phyloP scores from a whole-genome alignment of 2,329 filamentous ascomycete species.

The Leptodontidium sp. region DNA sequence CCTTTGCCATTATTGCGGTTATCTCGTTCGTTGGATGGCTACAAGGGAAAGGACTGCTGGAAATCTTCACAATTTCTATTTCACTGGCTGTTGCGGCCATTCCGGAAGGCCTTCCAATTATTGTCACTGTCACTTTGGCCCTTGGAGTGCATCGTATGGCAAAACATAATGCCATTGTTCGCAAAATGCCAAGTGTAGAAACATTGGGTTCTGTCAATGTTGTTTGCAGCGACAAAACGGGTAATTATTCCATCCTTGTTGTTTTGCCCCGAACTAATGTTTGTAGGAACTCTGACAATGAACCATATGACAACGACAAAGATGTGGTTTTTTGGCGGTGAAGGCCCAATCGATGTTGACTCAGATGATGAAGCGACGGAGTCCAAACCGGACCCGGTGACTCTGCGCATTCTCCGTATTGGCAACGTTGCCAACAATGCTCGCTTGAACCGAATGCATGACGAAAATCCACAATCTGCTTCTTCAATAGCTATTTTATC shows the following conservation, averaged over 20 bases:
- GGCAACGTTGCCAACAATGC: conserved; percentile 98
- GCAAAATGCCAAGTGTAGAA: conserved; percentile 94
- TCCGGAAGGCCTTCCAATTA: conserved; percentile 94
- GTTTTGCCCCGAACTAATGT: conserved; percentile 35
- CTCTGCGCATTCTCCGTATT: conserved; percentile 83
- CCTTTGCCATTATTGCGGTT: conserved; percentile 90
- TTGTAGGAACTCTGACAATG: conserved; percentile 83
- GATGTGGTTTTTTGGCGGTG: conserved; percentile 89
- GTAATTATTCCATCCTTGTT: conserved; percentile 49
- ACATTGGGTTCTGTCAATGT: conserved; percentile 98
- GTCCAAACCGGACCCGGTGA: conserved; percentile 73
- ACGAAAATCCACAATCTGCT: conserved; percentile 71
- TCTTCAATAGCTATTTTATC: conserved; percentile 83
- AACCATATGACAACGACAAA: conserved; percentile 99
- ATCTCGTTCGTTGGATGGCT: conserved; percentile 92
- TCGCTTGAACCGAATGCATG: conserved; percentile 74
- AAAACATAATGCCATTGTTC: conserved; percentile 91
- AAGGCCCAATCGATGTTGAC: conserved; percentile 55
- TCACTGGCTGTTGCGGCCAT: conserved; percentile 96
- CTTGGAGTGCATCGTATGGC: conserved; percentile 97
- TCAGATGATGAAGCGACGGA: conserved; percentile 63
- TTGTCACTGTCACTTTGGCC: conserved; percentile 95
- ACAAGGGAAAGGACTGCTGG: conserved; percentile 86
- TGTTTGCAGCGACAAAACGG: conserved; percentile 99
- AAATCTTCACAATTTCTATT: conserved; percentile 98